Percentiles rank a stretch among this genome's conserved stretches.
phyloP scores from a whole-genome alignment of 768 basidiomycete genomes.

The Phylloporus arenicola region DNA sequence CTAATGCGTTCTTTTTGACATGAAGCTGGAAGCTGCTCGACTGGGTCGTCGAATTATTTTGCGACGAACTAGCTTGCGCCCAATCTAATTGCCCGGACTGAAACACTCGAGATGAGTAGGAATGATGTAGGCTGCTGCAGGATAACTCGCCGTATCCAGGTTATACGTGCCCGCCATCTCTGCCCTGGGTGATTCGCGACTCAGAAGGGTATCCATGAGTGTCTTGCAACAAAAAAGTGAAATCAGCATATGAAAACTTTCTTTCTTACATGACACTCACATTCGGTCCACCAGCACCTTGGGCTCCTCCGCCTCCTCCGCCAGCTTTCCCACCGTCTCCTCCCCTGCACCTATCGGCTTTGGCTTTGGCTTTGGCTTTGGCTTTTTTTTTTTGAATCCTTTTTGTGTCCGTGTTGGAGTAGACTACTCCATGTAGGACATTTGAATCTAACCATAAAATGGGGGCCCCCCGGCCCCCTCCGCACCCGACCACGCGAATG shows the following conservation, averaged over 20 bases:
- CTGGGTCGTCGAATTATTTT: not conserved
- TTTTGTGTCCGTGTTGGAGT: too few species aligned
- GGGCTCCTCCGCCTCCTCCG: constrained; percentile 41
- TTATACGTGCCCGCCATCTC: constrained; percentile 12
- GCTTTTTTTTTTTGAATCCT: too few species aligned
- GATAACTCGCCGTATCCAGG: constrained; percentile 19
- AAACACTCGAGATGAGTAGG: not conserved
- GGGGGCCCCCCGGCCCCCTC: too few species aligned
- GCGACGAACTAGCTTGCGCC: not conserved
- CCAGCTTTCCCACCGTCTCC: constrained; percentile 29
- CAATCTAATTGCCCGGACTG: constrained; percentile 3
- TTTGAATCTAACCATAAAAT: too few species aligned
- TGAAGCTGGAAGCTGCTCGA: constrained; percentile 1
- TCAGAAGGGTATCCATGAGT: constrained; percentile 9
- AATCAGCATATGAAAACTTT: not conserved
- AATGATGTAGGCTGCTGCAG: not conserved
- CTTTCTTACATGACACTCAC: constrained; percentile 24
- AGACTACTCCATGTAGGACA: too few species aligned
- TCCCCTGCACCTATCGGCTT: constrained; percentile 16
- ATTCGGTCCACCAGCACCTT: constrained; percentile 31
- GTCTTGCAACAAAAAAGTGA: not conserved
- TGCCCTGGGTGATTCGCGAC: constrained; percentile 4
- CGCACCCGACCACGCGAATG: too few species aligned
- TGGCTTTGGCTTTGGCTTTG: too few species aligned
- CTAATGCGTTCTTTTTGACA: not conserved